Base-by-base conservation (phyloP, 2,329 filamentous ascomycete species). In the Chrysoporthe cubensis region DNA sequence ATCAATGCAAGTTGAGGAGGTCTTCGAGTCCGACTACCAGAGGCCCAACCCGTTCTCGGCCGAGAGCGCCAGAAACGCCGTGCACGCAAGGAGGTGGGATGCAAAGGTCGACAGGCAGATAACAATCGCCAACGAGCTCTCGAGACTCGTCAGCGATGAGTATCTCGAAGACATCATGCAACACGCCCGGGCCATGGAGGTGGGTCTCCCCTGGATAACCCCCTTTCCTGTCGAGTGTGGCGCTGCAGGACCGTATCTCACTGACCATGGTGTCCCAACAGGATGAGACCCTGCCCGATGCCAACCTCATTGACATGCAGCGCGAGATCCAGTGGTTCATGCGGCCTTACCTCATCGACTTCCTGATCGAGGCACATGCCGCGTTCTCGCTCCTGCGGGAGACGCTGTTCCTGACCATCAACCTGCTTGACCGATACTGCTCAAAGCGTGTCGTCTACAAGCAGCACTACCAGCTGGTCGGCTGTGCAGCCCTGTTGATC, bases 241-340 rank as follows among this genome's bases (percentile, higher is more conserved):
- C 57, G 18, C 50, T 42, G 3, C 40, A 5, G 48, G 9, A 46
- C 32, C 43, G 40, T 18, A 26, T 37, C 2, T 60, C 68, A 63
- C 68, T 70, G 59, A 70, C 63, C 13, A 56, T 18, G 9, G 3
- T 50, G 61, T 14, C n/a, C 34, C 1, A 26, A 61, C 64, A 88
- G 87, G 87, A 90, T 75, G 91, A 96, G 81, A 98, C 96, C 40
- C 85, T 98, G 72, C 93, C 96, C 65, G 96, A 99, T 80, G 95
- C 97, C 78, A 95, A 95, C 79, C 94, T 96, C 46, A 99, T 99
- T 79, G 96, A 99, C 79, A 97, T 98, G 80, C 96, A 99, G 81
- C 94, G 94, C 72, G 96, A 99, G 85, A 98, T 99, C 71, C 94
- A 98, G 78, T 99, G 96, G 96, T 98, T 96, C 82, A 99, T 99